phyloP scores from a whole-genome alignment of 2,329 filamentous ascomycete genomes.

The Apiospora sp. region DNA sequence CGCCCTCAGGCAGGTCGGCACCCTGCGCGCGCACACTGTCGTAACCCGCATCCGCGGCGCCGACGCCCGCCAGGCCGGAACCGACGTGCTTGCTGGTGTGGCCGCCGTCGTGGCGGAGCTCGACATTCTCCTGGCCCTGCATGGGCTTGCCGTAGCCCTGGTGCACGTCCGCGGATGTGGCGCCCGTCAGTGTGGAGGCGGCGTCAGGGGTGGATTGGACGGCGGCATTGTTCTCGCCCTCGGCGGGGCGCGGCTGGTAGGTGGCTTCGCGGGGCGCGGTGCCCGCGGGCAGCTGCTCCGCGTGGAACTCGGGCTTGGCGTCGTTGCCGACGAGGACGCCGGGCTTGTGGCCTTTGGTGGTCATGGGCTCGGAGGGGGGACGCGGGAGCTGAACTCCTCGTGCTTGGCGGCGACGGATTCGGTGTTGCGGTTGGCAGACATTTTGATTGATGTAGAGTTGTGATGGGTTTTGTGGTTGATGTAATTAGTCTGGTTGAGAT shows the following conservation, averaged over 20 bases:
- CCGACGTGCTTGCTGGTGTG: slow-evolving; percentile 47
- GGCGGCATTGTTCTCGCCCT: slow-evolving; percentile 44
- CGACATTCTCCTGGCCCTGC: slow-evolving; percentile 51
- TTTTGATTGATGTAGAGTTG: not conserved
- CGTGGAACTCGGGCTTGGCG: slow-evolving; percentile 67
- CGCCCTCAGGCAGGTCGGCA: slow-evolving; percentile 44
- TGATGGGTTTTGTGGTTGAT: not conserved
- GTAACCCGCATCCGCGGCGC: slow-evolving; percentile 40
- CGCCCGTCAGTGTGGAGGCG: slow-evolving; percentile 50
- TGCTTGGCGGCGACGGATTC: slow-evolving; percentile 14
- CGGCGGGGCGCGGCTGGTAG: slow-evolving; percentile 48
- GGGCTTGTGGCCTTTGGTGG: slow-evolving; percentile 65
- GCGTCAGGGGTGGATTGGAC: no score
- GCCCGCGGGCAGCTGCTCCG: slow-evolving; percentile 67
- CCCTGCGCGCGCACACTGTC: slow-evolving; percentile 38
- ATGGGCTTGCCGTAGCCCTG: slow-evolving; percentile 52
- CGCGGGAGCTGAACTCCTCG: slow-evolving; percentile 43
- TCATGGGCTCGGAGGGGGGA: slow-evolving; percentile 61
- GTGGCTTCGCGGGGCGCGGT: slow-evolving; percentile 62
- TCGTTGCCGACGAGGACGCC: slow-evolving; percentile 69
- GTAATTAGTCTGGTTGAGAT: not conserved
- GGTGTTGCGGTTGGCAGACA: slow-evolving; percentile 20
- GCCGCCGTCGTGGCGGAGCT: slow-evolving; percentile 45
- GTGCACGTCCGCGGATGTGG: slow-evolving; percentile 55
- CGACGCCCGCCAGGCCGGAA: slow-evolving; percentile 49